phyloP scores from a whole-genome alignment of 1,284 basidiomycete genomes.

The Pisolithus thermaeus region DNA sequence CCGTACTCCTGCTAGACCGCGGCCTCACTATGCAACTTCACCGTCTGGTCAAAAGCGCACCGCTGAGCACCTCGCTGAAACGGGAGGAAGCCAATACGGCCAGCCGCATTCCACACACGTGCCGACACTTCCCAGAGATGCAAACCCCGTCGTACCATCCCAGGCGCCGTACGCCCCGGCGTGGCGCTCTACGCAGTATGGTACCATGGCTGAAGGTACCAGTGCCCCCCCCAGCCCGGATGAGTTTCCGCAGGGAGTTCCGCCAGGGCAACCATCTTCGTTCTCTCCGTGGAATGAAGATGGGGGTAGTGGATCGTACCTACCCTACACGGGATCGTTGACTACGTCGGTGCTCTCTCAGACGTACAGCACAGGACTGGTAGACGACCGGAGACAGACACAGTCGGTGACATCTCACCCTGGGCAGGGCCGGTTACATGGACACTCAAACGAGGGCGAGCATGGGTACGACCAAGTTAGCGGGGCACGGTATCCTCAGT shows the following conservation, averaged over 20 bases:
- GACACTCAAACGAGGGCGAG: constrained; percentile 8
- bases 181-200: constrained; percentile 26
- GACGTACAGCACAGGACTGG: constrained; percentile 63
- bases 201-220: constrained; percentile 16
- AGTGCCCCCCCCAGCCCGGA: constrained; percentile 13
- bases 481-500: constrained; percentile 43
- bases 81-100: constrained; percentile 19
- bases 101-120: constrained; percentile 20
- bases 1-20: constrained; percentile 16
- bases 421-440: constrained; percentile 14
- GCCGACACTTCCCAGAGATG: constrained; percentile 2
- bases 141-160: constrained; percentile 3
- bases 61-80: constrained; percentile 29
- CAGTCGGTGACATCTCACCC: constrained; percentile 16
- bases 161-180: constrained; percentile 21
- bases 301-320: constrained; percentile 30
- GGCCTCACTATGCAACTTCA: constrained; percentile 31
- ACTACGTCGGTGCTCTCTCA: constrained; percentile 65
- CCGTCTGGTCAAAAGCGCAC: constrained; percentile 31
- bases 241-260: constrained; percentile 11
- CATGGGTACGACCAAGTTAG: constrained; percentile 15
- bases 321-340: constrained; percentile 38
- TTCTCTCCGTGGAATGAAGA: constrained; percentile 50
- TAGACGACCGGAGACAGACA: constrained; percentile 35
- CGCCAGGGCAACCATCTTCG: constrained; percentile 21